Evolutionary conservation across 805 yeast genomes (phyloP), one percentile per base, ranked within the genome.

Genomic region (Candida hispaniensis): DNA sequence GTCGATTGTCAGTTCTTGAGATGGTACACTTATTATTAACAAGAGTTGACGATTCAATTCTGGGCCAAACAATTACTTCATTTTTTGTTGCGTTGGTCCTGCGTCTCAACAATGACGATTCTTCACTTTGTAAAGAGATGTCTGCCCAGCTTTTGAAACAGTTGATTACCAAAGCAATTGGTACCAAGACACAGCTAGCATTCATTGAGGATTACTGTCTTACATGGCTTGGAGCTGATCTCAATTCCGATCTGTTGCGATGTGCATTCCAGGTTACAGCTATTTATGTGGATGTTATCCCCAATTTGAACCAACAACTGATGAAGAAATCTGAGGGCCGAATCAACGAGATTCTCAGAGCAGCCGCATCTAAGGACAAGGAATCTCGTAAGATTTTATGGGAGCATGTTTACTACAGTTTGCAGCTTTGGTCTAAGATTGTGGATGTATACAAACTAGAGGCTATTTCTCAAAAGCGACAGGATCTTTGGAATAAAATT

Each of bases 1-100:
- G 98, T 34, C 66, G 96, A 34, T 77, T 78, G 45, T 81, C 96
- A 0, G 93, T 83, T 2, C 71, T 91, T 80, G 97, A 91, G 48
- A 63, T 88, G 48, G 63, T 88, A 29, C 79, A 77, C 47, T 60
- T 73, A 44, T 65, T 91, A 38, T 62, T 88, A 11, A 62, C 66
- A 27, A 82, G 79, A 49, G 67, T 85, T 2, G 71, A 76, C 3
- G 55, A 63, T 6, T 76, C 71, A 1, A 55, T 81, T 26, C 48
- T 81, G 14, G 25, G 41, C 11, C 59, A 64, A 6, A 45, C 49
- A 4, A 47, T 47, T 12, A 61, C 81, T 0, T 75, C 94, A 2
- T 80, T 86, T 48, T 91, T 83, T 50, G 78, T 86, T 32, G 81
- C 85, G 0, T 62, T 91, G 39, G 75, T 93, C 1, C 74, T 79